Conservation (phyloP, 2,329 filamentous ascomycete genomes). For the Talaromyces sp. region DNA sequence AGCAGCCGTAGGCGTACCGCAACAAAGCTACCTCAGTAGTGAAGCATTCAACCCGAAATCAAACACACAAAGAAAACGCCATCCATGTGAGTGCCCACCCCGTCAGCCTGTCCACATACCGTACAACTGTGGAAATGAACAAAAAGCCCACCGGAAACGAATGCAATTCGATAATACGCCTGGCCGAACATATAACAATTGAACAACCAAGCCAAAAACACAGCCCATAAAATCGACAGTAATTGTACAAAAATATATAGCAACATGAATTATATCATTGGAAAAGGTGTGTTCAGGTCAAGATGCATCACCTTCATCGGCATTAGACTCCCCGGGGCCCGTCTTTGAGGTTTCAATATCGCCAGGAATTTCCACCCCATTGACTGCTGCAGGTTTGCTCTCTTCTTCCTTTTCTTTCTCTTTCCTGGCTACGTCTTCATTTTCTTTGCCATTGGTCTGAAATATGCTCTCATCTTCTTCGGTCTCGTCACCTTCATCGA, state of each 20-base stretch:
- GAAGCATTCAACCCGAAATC: not conserved
- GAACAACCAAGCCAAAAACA: not conserved
- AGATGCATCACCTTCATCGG: not conserved
- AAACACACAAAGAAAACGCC: not conserved
- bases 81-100: not conserved
- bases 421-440: not conserved
- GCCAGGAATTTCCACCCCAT: not conserved
- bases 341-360: not conserved
- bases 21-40: not conserved
- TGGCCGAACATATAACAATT: not conserved
- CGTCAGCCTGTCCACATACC: not conserved
- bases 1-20: not conserved
- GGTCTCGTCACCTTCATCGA: slow-evolving; percentile 5
- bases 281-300: not conserved
- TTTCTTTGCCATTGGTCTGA: not conserved
- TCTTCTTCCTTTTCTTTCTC: slow-evolving; percentile 5
- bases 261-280: not conserved
- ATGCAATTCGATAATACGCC: not conserved
- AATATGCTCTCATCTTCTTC: not conserved
- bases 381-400: not conserved
- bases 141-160: not conserved
- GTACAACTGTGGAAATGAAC: not conserved
- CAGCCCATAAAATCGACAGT: not conserved
- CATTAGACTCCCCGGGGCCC: not conserved
- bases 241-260: not conserved